Evolutionary conservation across 1,139 yeast genomes (phyloP), one percentile per base, ranked within the genome.

Genomic region (Nakaseomyces kungkrabaensis): DNA sequence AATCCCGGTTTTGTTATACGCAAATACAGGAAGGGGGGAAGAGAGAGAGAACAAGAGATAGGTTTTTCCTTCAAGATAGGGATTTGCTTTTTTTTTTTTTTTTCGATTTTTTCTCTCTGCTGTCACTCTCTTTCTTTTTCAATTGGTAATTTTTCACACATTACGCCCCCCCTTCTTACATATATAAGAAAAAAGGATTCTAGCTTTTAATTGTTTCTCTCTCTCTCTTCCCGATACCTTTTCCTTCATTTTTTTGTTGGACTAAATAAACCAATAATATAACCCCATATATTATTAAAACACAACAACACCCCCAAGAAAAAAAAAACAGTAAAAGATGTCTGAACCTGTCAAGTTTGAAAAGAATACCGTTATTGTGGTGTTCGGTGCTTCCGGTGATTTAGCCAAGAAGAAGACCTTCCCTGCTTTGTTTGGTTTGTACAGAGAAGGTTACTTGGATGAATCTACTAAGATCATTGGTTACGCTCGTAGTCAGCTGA

Each of bases 351-450:
- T 55, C 26, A 53, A 52, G 36, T 82, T 82, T 65, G 80, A 78
- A 56, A 77, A 81, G 59, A 72, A 84, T 69, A 82, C 85, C 33
- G 75, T 82, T 47, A 77, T 92, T 62, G 87, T 85, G 41, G 96
- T 92, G 33, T 85, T 90, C 60, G 97, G 98, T 47, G 98, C 98
- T 48, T 86, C 96, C 40, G 98, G 98, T 48, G 97, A 92, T 68
- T 75, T 92, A 58, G 97, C 98, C 49, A 89, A 89, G 72, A 92
- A 92, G 81, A 92, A 92, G 74, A 92, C 97, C 3, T 82, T 81
- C 69, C 90, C 90, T 8, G 89, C 90, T 3, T 71, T 85, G 42
- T 85, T 83, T 62, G 94, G 92, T 6, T 60, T 73, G 51, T 83
- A 60, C 70, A 78, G 95, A 59, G 90, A 89, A 67, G 95, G 94